Evolutionary conservation across 306 rosid species (phyloP), one percentile per base, ranked within the genome.

Genomic region (Vigna trinervia): DNA sequence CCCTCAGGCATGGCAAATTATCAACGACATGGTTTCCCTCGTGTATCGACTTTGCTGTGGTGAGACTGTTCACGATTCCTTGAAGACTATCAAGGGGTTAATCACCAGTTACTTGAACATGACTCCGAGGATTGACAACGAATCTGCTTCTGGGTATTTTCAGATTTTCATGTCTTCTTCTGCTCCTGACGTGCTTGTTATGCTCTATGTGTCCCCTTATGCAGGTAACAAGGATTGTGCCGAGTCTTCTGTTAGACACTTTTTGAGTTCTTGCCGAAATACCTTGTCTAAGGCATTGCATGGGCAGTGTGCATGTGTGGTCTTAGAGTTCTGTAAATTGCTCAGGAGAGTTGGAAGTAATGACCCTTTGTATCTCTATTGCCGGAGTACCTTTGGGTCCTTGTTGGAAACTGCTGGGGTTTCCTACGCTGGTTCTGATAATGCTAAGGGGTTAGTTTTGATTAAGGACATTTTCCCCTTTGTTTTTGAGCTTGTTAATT

Each of bases 1-100:
- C 45, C 95, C 96, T 10, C 88, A 86, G 15, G 95, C 95, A 0
- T 94, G 98, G 98, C 93, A 90, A 56, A 80, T 90, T 6, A 75
- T 94, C 1, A 89, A 92, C 48, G 96, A 92, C 73, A 85, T 92
- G 72, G 84, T 89, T 30, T 83, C 91, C 0, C 47, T 85, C 6
- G 63, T 85, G 2, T 83, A 81, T 14, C 86, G 94, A 4, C 90
- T 94, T 38, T 92, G 90, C 77, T 69, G 82, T 1, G 91, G 95
- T 5, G 95, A 86, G 32, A 5, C 19, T 14, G 14, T 81, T 6
- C 58, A 12, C 17, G 82, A 83, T 2, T 68, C 94, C 0, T 5
- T 10, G n/a, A 86, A 88, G 54, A 75, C 57, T 6, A 72, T 94
- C 28, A 88, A 80, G 23, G 69, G 26, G 10, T 78, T 86, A 12